Evolutionary conservation across 345 rosid genomes (phyloP).

Genomic region (Hypericum perforatum): DNA sequence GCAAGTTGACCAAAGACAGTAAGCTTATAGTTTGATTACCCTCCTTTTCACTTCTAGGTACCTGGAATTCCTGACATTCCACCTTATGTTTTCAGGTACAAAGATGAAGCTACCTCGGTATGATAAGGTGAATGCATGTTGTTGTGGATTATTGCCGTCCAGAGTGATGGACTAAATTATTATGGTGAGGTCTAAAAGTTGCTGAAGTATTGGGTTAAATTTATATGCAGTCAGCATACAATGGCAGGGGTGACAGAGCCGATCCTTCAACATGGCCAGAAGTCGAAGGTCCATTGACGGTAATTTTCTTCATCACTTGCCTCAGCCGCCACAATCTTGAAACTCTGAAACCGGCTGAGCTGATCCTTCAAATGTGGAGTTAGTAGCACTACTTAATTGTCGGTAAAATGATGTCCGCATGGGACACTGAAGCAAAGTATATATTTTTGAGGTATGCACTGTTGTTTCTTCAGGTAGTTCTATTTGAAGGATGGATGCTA

Average conservation of each 20-base stretch:
- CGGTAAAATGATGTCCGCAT: too few species aligned
- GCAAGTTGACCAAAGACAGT: constrained; percentile 70
- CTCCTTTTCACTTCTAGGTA: constrained; percentile 1
- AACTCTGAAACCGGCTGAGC: too few species aligned
- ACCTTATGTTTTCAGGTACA: constrained; percentile 41
- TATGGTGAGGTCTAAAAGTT: neutral
- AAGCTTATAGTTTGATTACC: constrained; percentile 14
- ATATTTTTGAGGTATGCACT: constrained; percentile 2
- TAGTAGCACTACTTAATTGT: too few species aligned
- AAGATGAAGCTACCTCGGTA: constrained; percentile 93
- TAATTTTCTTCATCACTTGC: constrained; percentile 19
- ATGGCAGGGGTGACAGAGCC: constrained; percentile 86
- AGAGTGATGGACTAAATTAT: too few species aligned
- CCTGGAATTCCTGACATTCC: constrained; percentile 9
- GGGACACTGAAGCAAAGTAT: neutral
- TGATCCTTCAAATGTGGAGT: too few species aligned
- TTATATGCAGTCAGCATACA: constrained; percentile 70
- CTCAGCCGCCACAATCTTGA: neutral
- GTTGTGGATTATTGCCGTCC: constrained; percentile 2
- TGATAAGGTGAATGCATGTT: constrained; percentile 51
- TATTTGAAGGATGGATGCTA: constrained; percentile 99
- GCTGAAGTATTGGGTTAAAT: constrained; percentile 6
- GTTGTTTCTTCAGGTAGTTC: constrained; percentile 45
- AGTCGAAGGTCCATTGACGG: constrained; percentile 80
- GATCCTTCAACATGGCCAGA: constrained; percentile 82